Base-by-base conservation (phyloP, 2,329 filamentous ascomycete species). In the Pleoardoris graminearum region DNA sequence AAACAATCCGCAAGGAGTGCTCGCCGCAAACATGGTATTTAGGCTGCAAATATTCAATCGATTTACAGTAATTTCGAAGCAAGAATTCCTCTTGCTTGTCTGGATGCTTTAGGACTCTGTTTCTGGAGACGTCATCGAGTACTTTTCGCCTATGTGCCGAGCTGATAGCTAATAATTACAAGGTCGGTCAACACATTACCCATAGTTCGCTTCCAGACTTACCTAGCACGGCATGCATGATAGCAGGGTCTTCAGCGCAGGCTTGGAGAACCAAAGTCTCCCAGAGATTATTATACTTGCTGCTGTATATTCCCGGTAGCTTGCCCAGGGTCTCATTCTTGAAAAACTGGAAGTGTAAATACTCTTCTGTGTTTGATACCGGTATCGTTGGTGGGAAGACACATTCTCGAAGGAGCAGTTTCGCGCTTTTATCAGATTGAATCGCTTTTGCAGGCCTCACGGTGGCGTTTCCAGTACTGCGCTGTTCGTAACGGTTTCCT, bases 311-410 rank as follows among this genome's bases (percentile, higher is more conserved):
- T 10, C 54, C 74, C 0, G 71, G 66, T 1, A 78, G 57, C 46
- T 60, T 79, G 2, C 55, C 50, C 2, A 59, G 57, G 2, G 73
- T 77, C 4, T 70, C 65, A 21, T 53, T 55, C n/a, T 60, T 69
- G 63, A 81, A 80, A 71, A 73, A 80, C 12, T 77, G 72, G 14
- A 79, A 71, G 48, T 65, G 71, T 1, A 47, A 48, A 10, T 60
- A 58, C 37, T 79, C 74, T 27, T 75, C 66, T 21, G 10, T 41
- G 17, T 23, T 61, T 21, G 29, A 39, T 57, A 21, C 22, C 2
- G 19, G 52, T 19, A 58, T 54, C 23, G 51, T 54, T 3, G 17
- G 46, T 3, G 22, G 14, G 12, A 37, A 29, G 22, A 27, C 11
- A 14, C 32, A 19, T n/a, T n/a, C n/a, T 37, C 4, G 14, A 12